These are phyloP conservation scores for Gossypioides kirkii DNA, from an alignment of 345 rosid species.

Conservation along the genomic window DNA sequence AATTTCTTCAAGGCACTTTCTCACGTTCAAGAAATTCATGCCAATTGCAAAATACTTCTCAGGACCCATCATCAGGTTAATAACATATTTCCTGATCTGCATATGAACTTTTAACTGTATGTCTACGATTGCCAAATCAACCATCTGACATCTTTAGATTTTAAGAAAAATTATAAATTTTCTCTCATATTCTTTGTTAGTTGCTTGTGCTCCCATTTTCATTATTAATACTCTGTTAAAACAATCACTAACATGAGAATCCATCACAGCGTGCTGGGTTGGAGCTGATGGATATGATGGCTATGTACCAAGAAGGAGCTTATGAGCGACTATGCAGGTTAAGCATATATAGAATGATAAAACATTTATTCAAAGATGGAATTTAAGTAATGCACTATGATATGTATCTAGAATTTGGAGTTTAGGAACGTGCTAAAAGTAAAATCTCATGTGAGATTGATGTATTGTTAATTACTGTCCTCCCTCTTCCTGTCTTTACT, in stretches of 20 bases:
- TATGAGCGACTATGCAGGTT: constrained; percentile 98
- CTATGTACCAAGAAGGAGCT: constrained; percentile 97
- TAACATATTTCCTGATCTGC: background rate
- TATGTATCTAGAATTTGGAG: background rate
- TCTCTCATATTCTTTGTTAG: background rate
- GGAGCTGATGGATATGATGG: constrained; percentile 99
- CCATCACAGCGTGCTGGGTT: constrained; percentile 85
- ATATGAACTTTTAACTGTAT: constrained; percentile 7
- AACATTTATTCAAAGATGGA: background rate
- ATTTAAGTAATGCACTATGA: background rate
- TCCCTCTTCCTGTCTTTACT: background rate
- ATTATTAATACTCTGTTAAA: background rate
- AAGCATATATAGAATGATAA: background rate
- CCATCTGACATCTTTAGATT: background rate
- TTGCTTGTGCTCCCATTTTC: background rate
- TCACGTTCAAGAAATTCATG: constrained; percentile 93
- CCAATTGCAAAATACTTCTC: constrained; percentile 86
- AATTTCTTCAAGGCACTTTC: constrained; percentile 89
- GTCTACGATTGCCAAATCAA: background rate
- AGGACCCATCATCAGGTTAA: constrained; percentile 94
- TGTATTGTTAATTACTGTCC: constrained; percentile 1
- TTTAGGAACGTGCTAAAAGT: background rate
- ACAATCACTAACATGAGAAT: constrained; percentile 22
- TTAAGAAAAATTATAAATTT: background rate
- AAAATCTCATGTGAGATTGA: background rate